Evolutionary conservation across 192 early-diverging fungal genomes (phyloP).

Genomic region (Coemansia sp.): DNA sequence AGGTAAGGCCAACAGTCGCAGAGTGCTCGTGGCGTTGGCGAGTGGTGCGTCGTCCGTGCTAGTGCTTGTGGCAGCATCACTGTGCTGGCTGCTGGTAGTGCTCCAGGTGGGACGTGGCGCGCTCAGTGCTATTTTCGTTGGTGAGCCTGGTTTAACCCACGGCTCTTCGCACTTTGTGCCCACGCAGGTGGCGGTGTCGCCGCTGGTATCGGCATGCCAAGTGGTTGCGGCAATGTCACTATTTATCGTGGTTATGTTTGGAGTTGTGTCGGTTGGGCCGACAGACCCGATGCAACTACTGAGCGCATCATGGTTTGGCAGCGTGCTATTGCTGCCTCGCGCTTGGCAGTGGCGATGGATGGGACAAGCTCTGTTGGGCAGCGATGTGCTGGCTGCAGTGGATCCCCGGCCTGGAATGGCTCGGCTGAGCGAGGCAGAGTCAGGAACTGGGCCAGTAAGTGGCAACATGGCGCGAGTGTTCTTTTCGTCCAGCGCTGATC

Average conservation of each 20-base stretch:
- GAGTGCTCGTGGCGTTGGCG: constrained; percentile 7
- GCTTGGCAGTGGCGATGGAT: constrained; percentile 51
- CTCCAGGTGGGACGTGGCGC: constrained; percentile 50
- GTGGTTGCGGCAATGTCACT: constrained; percentile 33
- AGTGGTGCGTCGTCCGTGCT: constrained; percentile 23
- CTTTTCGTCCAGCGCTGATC: constrained; percentile 50
- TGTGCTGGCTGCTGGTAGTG: constrained; percentile 55
- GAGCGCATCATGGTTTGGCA: constrained; percentile 17
- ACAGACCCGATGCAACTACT: constrained; percentile 41
- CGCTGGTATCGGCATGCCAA: constrained; percentile 39
- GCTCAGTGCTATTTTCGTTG: constrained; percentile 53
- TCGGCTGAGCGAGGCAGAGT: neutral
- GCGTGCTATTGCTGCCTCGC: constrained; percentile 19
- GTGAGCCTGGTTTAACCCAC: constrained; percentile 48
- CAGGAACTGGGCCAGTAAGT: constrained; percentile 10
- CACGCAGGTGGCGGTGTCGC: constrained; percentile 24
- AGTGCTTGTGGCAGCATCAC: constrained; percentile 21
- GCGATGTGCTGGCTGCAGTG: constrained; percentile 19
- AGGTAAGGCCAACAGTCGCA: neutral
- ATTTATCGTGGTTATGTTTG: constrained; percentile 52
- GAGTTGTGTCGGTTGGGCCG: constrained; percentile 40
- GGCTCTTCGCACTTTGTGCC: constrained; percentile 50
- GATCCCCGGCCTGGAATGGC: constrained; percentile 14
- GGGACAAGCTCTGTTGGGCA: constrained; percentile 27
- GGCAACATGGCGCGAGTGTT: constrained; percentile 44